These are phyloP conservation scores for Phytomonas serpens DNA, from an alignment of 208 protist genomes.

Conservation along the genomic window DNA sequence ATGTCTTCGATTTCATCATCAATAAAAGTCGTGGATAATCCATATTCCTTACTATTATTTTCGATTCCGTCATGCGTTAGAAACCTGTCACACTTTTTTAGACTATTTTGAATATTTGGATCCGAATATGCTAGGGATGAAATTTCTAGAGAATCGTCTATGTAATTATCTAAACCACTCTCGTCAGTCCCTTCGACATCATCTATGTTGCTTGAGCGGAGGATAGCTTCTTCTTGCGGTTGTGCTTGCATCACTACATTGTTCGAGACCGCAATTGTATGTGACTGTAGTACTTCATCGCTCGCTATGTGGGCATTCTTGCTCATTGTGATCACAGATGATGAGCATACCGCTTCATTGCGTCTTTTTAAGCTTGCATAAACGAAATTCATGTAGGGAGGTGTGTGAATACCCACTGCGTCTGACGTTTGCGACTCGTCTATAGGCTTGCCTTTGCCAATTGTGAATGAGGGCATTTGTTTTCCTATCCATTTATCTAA, in stretches of 20 bases:
- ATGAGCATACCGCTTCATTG: background rate
- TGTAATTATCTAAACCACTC: background rate
- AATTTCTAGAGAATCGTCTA: background rate
- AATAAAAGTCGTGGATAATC: background rate
- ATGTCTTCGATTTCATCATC: slow-evolving; percentile 4
- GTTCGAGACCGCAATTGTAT: background rate
- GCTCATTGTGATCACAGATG: background rate
- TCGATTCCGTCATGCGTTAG: background rate
- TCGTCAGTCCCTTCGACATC: background rate
- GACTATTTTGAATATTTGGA: background rate
- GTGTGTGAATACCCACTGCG: background rate
- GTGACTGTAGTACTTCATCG: background rate
- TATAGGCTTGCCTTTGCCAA: background rate
- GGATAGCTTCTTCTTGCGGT: background rate
- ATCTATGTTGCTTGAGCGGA: background rate
- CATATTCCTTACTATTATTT: background rate
- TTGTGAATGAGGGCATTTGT: background rate
- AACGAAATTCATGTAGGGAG: background rate
- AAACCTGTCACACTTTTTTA: background rate
- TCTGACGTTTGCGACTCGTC: background rate
- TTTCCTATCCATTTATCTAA: background rate
- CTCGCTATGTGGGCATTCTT: background rate
- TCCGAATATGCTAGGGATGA: background rate
- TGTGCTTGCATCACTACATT: background rate
- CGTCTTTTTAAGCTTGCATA: background rate